Conservation (phyloP, 73 alveolate genomes). For the Stentor coeruleus region DNA sequence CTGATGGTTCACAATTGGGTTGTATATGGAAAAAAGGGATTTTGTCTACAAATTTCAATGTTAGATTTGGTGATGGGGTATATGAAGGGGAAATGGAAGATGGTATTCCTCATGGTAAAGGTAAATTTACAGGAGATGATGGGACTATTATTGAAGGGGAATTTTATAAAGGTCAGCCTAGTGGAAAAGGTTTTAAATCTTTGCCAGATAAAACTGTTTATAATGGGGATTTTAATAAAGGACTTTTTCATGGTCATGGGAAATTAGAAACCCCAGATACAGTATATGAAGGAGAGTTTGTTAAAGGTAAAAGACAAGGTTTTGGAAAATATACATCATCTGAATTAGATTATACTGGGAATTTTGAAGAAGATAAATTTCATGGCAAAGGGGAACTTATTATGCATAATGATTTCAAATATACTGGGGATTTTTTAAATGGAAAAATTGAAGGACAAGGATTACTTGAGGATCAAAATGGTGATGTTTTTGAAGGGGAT, state of each 20-base stretch:
- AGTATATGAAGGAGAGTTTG: slow-evolving; percentile 28
- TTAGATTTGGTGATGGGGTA: not conserved
- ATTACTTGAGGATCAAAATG: not conserved
- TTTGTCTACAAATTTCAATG: not conserved
- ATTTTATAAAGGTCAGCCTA: not conserved
- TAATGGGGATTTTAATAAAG: slow-evolving; percentile 19
- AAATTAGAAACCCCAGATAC: not conserved
- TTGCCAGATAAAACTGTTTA: not conserved
- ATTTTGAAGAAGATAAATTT: not conserved
- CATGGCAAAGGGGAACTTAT: slow-evolving; percentile 5
- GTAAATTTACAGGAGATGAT: not conserved
- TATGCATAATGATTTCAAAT: slow-evolving; percentile 18
- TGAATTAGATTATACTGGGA: not conserved
- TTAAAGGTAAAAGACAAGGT: not conserved
- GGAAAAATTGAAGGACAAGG: slow-evolving; percentile 38
- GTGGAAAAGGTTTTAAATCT: not conserved
- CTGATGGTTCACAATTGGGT: not conserved
- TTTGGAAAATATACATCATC: not conserved
- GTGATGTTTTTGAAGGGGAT: slow-evolving; percentile 41
- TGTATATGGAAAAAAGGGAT: not conserved
- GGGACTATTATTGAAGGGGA: not conserved
- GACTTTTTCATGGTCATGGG: not conserved
- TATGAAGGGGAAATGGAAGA: not conserved
- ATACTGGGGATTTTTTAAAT: slow-evolving; percentile 41
- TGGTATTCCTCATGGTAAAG: not conserved